Percentiles rank a stretch among this genome's conserved stretches.
These are phyloP conservation scores for Botrytis hyacinthi DNA, from an alignment of 2,329 filamentous ascomycete species.

Conservation along the genomic window DNA sequence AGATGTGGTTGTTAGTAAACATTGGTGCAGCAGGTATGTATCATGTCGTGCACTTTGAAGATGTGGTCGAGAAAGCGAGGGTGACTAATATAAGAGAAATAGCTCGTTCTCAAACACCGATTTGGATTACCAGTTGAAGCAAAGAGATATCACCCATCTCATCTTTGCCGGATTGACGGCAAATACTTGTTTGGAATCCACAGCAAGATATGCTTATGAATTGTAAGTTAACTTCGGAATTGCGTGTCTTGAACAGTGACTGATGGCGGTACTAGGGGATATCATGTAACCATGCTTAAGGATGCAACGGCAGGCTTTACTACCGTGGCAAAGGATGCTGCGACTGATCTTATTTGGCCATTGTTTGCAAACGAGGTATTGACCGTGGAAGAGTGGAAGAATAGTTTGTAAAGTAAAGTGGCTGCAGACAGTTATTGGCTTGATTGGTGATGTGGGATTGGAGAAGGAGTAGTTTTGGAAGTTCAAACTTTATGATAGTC, in stretches of 20 bases:
- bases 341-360: constrained; percentile 35
- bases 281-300: constrained; percentile 33
- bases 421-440: too few relatives aligned
- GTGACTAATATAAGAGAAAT: neutral
- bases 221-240: constrained; percentile 23
- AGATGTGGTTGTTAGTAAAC: constrained; percentile 39
- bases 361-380: constrained; percentile 33
- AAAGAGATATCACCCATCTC: constrained; percentile 38
- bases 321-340: constrained; percentile 30
- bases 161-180: constrained; percentile 38
- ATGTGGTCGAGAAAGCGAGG: too few relatives aligned
- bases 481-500: neutral
- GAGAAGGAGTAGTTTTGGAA: neutral
- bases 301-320: constrained; percentile 35
- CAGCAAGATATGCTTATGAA: constrained; percentile 40
- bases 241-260: neutral
- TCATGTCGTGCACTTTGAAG: neutral
- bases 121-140: constrained; percentile 40
- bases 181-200: constrained; percentile 41
- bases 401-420: constrained; percentile 20
- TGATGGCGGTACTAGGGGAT: constrained; percentile 28
- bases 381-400: constrained; percentile 32
- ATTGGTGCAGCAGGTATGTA: constrained; percentile 38
- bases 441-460: neutral
- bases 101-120: constrained; percentile 41